Conservation (phyloP, 441 rosid genomes). For the Mallotus repandus region DNA sequence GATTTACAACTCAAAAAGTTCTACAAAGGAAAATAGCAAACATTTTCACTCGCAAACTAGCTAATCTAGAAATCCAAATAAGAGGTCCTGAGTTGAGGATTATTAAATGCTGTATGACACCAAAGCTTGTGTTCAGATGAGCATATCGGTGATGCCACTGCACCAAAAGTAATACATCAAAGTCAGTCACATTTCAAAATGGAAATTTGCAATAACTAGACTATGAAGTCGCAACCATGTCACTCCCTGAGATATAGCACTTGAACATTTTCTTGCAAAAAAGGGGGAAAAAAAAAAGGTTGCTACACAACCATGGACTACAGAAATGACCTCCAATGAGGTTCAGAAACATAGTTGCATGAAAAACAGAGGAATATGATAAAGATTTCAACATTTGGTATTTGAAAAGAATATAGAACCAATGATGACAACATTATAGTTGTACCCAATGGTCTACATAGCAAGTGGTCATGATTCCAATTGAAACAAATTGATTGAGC, state of each 20-base stretch:
- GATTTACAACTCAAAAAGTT: constrained; percentile 23
- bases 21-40: constrained; percentile 14
- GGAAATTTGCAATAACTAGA: background rate
- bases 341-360: too few relatives aligned
- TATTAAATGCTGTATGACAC: constrained; percentile 20
- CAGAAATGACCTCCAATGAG: background rate
- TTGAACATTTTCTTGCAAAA: background rate
- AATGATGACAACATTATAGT: background rate
- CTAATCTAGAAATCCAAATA: constrained; percentile 24
- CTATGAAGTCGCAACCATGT: background rate
- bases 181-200: constrained; percentile 10
- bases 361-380: background rate
- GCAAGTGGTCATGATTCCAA: background rate
- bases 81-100: constrained; percentile 11
- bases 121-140: background rate
- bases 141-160: constrained; percentile 23
- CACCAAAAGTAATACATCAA: constrained; percentile 4
- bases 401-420: background rate
- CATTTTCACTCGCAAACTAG: constrained; percentile 14
- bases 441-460: background rate
- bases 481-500: background rate
- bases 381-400: background rate
- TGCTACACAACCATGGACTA: background rate
- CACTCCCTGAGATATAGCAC: background rate
- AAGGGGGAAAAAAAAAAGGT: background rate